Conservation (phyloP, 2,329 filamentous ascomycete species). For the Boeremia lycopersici region DNA sequence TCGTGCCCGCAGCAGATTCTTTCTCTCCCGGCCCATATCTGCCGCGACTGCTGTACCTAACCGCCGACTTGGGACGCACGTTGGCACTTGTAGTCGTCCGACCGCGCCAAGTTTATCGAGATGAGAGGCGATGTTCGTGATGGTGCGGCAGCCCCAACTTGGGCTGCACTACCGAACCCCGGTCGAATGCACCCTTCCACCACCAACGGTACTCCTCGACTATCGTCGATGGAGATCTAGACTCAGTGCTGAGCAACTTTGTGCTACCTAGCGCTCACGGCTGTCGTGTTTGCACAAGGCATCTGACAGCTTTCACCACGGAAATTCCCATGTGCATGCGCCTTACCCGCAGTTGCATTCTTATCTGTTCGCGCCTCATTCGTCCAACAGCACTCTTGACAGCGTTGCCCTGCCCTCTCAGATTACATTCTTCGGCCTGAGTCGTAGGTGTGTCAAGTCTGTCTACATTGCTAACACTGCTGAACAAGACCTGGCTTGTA, state of each 20-base stretch:
- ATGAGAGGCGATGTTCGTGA: slow-evolving; percentile 6
- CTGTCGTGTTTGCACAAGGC: slow-evolving; percentile 7
- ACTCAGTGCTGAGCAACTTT: slow-evolving; percentile 13
- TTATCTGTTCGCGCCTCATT: slow-evolving; percentile 13
- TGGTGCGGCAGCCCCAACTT: slow-evolving; percentile 7
- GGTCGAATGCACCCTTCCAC: slow-evolving; percentile 14
- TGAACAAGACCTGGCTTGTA: no score
- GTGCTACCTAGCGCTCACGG: slow-evolving; percentile 16
- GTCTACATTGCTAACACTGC: no score
- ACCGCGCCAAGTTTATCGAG: neutral
- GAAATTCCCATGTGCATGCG: slow-evolving; percentile 12
- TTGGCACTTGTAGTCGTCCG: neutral
- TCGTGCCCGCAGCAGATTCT: neutral
- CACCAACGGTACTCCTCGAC: slow-evolving; percentile 8
- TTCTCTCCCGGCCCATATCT: neutral
- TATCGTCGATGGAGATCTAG: slow-evolving; percentile 18
- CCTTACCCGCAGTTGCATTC: slow-evolving; percentile 19
- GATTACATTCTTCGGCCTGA: neutral
- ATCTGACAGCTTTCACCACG: slow-evolving; percentile 14
- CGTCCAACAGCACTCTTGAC: neutral
- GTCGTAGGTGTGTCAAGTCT: neutral
- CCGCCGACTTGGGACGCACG: neutral
- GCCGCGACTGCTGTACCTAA: neutral
- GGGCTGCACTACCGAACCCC: slow-evolving; percentile 18
- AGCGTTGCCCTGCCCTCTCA: neutral